Conservation (phyloP, 2,329 filamentous ascomycete species). For the Mycosphaerella sp. region DNA sequence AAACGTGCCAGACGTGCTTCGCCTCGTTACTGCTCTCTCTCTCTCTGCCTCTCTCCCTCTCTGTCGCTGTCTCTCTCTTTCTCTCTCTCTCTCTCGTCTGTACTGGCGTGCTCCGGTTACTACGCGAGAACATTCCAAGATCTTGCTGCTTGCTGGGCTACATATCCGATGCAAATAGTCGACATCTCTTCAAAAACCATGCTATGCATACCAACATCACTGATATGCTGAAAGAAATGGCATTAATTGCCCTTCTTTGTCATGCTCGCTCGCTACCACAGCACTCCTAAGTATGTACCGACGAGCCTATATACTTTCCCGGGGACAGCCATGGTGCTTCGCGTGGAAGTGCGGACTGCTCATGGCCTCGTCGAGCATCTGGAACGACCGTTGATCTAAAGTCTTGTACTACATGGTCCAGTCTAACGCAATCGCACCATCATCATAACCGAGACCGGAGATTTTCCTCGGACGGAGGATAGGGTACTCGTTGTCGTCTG, state of each 20-base stretch:
- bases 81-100: neutral
- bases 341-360: slow-evolving; percentile 3
- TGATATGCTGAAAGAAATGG: neutral
- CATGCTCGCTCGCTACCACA: neutral
- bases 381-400: neutral
- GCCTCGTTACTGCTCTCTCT: no score
- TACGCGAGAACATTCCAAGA: neutral
- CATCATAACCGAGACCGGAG: neutral
- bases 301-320: slow-evolving; percentile 2
- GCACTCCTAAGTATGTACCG: neutral
- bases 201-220: neutral
- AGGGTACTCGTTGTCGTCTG: neutral
- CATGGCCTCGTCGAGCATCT: neutral
- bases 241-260: neutral
- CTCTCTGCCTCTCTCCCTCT: no score
- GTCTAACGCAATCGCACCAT: neutral
- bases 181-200: neutral
- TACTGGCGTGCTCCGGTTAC: neutral
- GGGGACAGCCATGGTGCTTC: slow-evolving; percentile 2
- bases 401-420: slow-evolving; percentile 6
- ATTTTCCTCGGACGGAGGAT: neutral
- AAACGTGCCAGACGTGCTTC: neutral
- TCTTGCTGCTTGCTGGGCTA: neutral
- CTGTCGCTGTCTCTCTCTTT: no score
- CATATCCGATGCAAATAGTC: neutral